Evolutionary conservation across 2,329 filamentous ascomycete genomes (phyloP), one percentile per base, ranked within the genome.

Genomic region (Penicillium sp.): DNA sequence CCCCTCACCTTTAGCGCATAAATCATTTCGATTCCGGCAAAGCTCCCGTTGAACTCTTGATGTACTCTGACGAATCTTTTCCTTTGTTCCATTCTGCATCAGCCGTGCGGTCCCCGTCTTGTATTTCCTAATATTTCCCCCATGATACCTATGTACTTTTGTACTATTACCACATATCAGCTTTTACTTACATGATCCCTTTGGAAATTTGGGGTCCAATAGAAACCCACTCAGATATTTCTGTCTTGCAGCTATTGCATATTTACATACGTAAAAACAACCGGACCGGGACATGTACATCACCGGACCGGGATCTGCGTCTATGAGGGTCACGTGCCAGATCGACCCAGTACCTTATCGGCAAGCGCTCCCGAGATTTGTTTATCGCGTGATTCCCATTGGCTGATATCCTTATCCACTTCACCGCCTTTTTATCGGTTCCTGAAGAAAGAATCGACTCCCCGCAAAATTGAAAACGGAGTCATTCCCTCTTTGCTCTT

Each of bases 1-100:
- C 27, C 69, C 73, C 27, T 77, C 75, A 19, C 76, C 76, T 21
- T 62, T 78, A 44, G 76, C 76, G 27, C 76, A 77, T 58, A 78
- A 78, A 63, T 75, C 74, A 14, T 74, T 69, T 59, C 73, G 72
- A 57, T 68, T 72, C 47, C 72, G 72, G 61, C 75, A 62, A 29
- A 52, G 35, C 54, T 53, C n/a, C 53, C 48, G 47, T 58, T 50
- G 52, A 44, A 42, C 50, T 23, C 29, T 42, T 46, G 26, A 49
- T 37, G 53, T 57, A 39, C 57, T 52, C 47, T 59, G 25, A 58
- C 54, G 59, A 63, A 56, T 54, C 37, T 19, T 59, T 62, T 62
- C 58, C 31, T 62, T 64, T 65, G 56, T 62, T 57, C 47, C 43
- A 26, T 39, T 55, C 57, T 65, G 55, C 59, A 65, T 65, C 57